Percentiles rank a stretch among this genome's conserved stretches.
phyloP scores from a whole-genome alignment of 768 basidiomycete species.

The Crassisporium funariophilum region DNA sequence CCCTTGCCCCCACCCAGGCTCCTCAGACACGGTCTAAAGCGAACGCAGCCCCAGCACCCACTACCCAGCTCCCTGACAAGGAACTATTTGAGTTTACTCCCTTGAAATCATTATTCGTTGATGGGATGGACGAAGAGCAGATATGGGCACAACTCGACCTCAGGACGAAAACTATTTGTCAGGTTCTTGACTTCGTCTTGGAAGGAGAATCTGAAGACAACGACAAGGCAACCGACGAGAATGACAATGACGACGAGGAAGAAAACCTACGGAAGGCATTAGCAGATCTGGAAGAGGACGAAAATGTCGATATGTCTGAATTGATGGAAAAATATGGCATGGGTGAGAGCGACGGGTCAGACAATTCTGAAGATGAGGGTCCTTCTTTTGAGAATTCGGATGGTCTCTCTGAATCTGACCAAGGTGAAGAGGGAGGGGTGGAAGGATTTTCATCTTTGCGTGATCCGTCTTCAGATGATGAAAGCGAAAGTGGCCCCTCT shows the following conservation, averaged over 20 bases:
- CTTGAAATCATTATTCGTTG: conserved; percentile 69
- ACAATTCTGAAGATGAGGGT: conserved; percentile 23
- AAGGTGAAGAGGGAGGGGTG: conserved; percentile 15
- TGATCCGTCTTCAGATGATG: conserved; percentile 23
- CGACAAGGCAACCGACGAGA: conserved; percentile 20
- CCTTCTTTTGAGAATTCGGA: conserved; percentile 25
- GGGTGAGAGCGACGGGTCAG: conserved; percentile 23
- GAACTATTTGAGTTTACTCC: conserved; percentile 62
- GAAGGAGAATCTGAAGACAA: conserved; percentile 46
- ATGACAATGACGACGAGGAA: conserved; percentile 33
- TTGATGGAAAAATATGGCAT: conserved; percentile 29
- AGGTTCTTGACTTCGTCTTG: conserved; percentile 65
- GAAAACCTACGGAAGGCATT: conserved; percentile 35
- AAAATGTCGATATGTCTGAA: conserved; percentile 36
- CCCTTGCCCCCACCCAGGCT: conserved; percentile 65
- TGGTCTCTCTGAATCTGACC: conserved; percentile 17
- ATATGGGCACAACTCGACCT: conserved; percentile 95
- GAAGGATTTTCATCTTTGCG: conserved; percentile 21
- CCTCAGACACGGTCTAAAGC: conserved; percentile 77
- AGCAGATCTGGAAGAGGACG: conserved; percentile 32
- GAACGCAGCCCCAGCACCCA: conserved; percentile 42
- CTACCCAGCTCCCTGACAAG: conserved; percentile 34
- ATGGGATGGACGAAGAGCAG: conserved; percentile 83
- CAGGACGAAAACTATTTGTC: conserved; percentile 67
- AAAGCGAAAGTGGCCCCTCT: conserved; percentile 28